A percentile compares a stretch with the other conserved stretches of the same genome.
These are phyloP conservation scores for Salix brachista DNA, from an alignment of 345 rosid species.

Conservation along the genomic window DNA sequence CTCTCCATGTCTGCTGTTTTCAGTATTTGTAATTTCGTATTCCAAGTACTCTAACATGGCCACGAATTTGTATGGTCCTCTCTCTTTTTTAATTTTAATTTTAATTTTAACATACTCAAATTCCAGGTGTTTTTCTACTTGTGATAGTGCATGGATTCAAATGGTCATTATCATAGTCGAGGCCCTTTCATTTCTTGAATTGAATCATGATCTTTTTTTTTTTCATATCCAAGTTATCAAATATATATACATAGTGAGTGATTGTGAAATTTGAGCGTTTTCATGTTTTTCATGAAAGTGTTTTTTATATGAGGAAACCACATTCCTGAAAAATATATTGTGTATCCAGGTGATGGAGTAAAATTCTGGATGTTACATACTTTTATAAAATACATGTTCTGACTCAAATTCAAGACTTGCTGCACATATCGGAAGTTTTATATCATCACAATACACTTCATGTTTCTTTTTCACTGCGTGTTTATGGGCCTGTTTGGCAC, in stretches of 20 bases:
- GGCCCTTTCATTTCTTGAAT: too few species aligned
- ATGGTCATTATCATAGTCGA: too few species aligned
- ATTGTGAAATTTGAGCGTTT: background rate
- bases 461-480: too few species aligned
- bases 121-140: background rate
- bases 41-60: background rate
- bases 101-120: background rate
- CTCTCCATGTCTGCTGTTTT: background rate
- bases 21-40: background rate
- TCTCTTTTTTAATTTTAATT: background rate
- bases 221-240: too few species aligned
- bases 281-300: background rate
- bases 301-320: too few species aligned
- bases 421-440: too few species aligned
- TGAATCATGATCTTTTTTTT: too few species aligned
- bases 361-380: accelerated
- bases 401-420: accelerated
- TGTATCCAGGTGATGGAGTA: accelerated
- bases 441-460: too few species aligned
- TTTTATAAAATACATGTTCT: too few species aligned
- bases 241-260: too few species aligned
- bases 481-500: too few species aligned
- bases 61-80: background rate
- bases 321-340: accelerated
- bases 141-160: background rate